Evolutionary conservation across 73 alveolate genomes (phyloP), one percentile per base, ranked within the genome.

Genomic region (Breviolum minutum): DNA sequence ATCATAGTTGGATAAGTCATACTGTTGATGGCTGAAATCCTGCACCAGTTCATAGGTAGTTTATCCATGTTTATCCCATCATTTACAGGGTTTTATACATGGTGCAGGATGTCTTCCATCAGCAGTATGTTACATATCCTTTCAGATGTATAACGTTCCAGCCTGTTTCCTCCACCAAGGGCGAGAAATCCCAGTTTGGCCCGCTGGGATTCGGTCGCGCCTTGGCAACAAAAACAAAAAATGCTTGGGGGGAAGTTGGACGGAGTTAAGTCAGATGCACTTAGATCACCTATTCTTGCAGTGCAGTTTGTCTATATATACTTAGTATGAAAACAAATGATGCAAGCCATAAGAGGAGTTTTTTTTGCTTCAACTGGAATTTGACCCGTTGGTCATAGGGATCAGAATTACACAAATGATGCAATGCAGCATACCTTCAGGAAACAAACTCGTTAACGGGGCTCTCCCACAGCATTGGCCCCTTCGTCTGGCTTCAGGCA

Each of bases 151-250:
- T 68, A 4, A 17, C 24, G 77, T 14, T 22, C 17, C 24, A 14
- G 77, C 77, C 17, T 4, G 77, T 5, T 54, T 24, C 32, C 1
- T 14, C 83, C 32, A 48, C n/a, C 60, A 73, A 84, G 93, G 93
- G 93, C 8, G 26, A 22, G 74, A 22, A 22, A 54, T 91, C 97
- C 64, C 97, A 91, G 97, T 91, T 54, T n/a, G 97, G 97, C 76
- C 97, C 97, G 24, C 88, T 91, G 61, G 97, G 97, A 10, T 88
- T 5, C 0, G 97, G 97, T 73, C 97, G 97, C 63, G 22, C 20
- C 97, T 61, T 12, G 97, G 88, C 82, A 24, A 19, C 22, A 27
- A 73, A 32, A 24, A 19, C 22, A 27, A 73, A 32, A 73, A 13
- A 10, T 40, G 54, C 54, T 40, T 40, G 54, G 54, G 54, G 54